phyloP scores from a whole-genome alignment of 106 monocot genomes.

The Chionographis japonica region DNA sequence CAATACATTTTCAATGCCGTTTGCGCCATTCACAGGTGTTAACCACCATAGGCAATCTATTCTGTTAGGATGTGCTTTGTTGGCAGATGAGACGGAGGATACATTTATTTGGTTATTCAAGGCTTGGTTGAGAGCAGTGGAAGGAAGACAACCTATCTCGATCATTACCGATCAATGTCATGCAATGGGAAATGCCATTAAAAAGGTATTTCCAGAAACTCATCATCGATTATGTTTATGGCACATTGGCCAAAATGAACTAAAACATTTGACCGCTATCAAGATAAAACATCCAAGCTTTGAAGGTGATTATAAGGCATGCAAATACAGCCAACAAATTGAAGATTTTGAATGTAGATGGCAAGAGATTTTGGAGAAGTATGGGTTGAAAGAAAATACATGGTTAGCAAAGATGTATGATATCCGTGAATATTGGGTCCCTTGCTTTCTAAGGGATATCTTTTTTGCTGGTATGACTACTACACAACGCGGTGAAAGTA shows the following conservation, averaged over 20 bases:
- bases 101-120: conserved; percentile 24
- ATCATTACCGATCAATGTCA: conserved; percentile 14
- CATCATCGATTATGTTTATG: conserved; percentile 9
- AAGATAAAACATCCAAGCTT: neutral
- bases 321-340: neutral
- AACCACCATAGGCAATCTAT: conserved; percentile 10
- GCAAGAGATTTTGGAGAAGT: neutral
- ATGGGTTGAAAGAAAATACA: neutral
- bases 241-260: neutral
- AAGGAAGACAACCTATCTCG: neutral
- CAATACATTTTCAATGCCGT: conserved; percentile 6
- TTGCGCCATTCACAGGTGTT: conserved; percentile 15
- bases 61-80: conserved; percentile 13
- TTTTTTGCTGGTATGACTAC: neutral
- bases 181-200: conserved; percentile 13
- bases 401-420: conserved; percentile 3
- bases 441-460: neutral
- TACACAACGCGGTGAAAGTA: too few species aligned
- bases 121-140: conserved; percentile 2
- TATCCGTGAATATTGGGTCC: neutral
- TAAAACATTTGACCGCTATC: neutral
- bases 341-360: neutral
- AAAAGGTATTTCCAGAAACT: conserved; percentile 6
- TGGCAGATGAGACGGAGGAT: conserved; percentile 11
- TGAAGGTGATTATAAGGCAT: neutral